These are phyloP conservation scores for Rosa multiflora DNA, from an alignment of 306 rosid species.

Conservation along the genomic window DNA sequence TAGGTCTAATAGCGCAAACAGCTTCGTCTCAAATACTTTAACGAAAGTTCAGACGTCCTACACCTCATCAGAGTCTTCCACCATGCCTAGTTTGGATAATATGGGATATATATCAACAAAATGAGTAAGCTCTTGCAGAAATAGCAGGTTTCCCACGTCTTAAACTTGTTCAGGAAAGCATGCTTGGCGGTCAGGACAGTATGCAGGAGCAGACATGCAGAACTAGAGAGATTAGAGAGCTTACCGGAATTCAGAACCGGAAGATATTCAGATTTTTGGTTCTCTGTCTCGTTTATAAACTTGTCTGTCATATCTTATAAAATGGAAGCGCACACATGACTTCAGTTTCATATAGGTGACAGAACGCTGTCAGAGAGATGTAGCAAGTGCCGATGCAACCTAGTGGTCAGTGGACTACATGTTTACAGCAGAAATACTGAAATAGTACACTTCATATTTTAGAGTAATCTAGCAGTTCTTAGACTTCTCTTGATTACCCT, in stretches of 20 bases:
- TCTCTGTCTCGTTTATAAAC: background rate
- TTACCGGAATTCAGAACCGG: background rate
- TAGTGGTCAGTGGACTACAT: too few relatives aligned
- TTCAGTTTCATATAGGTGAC: background rate
- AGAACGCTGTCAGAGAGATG: too few relatives aligned
- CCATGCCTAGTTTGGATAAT: slow-evolving; percentile 31
- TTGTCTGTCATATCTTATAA: too few relatives aligned
- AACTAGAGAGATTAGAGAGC: background rate
- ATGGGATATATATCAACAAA: slow-evolving; percentile 32
- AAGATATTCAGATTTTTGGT: background rate
- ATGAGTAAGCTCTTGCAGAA: slow-evolving; percentile 28
- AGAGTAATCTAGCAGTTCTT: too few relatives aligned
- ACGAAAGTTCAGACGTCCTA: slow-evolving; percentile 46
- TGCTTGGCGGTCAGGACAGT: background rate
- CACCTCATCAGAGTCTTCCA: slow-evolving; percentile 46
- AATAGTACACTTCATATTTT: too few relatives aligned
- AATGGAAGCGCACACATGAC: background rate
- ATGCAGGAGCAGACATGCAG: background rate
- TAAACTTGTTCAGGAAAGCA: background rate
- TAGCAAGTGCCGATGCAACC: too few relatives aligned
- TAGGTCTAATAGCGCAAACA: slow-evolving; percentile 47
- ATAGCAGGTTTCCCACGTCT: background rate
- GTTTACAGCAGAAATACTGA: too few relatives aligned
- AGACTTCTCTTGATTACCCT: too few relatives aligned
- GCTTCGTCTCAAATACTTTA: slow-evolving; percentile 43